Percentiles rank a stretch among this genome's conserved stretches.
Conservation (phyloP, 345 rosid genomes). For the Sonneratia caseolaris region DNA sequence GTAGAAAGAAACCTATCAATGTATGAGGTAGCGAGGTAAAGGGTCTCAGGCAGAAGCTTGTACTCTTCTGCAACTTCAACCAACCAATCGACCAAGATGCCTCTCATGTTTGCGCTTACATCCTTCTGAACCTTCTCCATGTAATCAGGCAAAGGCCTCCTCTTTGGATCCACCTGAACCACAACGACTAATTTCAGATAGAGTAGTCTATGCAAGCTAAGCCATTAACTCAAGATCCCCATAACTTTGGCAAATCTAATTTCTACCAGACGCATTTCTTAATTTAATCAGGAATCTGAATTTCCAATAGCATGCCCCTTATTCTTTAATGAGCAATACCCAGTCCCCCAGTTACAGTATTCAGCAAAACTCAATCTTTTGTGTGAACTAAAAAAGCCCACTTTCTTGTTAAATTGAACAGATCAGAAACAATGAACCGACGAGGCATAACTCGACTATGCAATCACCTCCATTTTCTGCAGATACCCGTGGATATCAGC, state of each 20-base stretch:
- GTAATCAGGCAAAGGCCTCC: conserved; percentile 45
- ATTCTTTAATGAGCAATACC: too few relatives aligned
- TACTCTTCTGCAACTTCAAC: conserved; percentile 64
- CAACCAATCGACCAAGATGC: conserved; percentile 51
- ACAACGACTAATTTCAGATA: background rate
- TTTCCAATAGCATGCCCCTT: too few relatives aligned
- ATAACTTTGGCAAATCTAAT: background rate
- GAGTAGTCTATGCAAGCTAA: background rate
- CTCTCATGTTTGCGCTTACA: conserved; percentile 50
- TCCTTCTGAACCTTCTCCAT: conserved; percentile 49
- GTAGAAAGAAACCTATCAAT: conserved; percentile 47
- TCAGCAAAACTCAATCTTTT: too few relatives aligned
- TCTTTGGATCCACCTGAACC: conserved; percentile 33
- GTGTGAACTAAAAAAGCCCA: background rate
- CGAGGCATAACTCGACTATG: background rate
- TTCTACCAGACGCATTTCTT: too few relatives aligned
- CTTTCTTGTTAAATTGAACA: background rate
- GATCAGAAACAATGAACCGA: background rate
- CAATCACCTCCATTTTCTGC: conserved; percentile 20
- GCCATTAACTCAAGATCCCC: background rate
- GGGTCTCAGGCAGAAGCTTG: conserved; percentile 55
- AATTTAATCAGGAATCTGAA: too few relatives aligned
- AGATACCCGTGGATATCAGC: conserved; percentile 21
- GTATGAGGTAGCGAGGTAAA: conserved; percentile 43
- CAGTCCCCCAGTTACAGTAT: too few relatives aligned